These are phyloP conservation scores for Dactylellina parvicollis DNA, from an alignment of 2,329 filamentous ascomycete genomes.

Conservation along the genomic window DNA sequence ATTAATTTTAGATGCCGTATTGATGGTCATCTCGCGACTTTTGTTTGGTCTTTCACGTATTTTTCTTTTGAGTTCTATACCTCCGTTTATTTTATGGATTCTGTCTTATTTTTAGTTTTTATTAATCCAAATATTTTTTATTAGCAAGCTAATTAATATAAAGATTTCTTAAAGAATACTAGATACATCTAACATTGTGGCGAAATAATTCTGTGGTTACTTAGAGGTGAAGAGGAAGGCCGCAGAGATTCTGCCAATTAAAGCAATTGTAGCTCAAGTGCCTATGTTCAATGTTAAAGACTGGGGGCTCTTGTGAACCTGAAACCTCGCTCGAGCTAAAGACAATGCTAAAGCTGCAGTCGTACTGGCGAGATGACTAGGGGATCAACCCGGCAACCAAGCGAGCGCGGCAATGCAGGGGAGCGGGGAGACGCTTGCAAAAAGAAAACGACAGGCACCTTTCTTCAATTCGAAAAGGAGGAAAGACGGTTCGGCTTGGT, in stretches of 20 bases:
- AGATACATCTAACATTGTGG: slow-evolving; percentile 4
- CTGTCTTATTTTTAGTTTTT: not conserved
- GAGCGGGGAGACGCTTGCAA: too few relatives aligned
- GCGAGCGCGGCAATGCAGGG: too few relatives aligned
- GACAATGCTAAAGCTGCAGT: too few relatives aligned
- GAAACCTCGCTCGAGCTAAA: too few relatives aligned
- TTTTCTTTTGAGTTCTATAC: not conserved
- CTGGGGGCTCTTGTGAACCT: too few relatives aligned
- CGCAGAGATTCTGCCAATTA: not conserved
- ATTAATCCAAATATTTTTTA: not conserved
- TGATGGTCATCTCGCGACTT: slow-evolving; percentile 9
- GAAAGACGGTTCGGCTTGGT: too few relatives aligned
- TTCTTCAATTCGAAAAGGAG: too few relatives aligned
- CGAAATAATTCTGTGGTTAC: not conserved
- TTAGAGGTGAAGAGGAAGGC: not conserved
- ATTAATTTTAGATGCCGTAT: not conserved
- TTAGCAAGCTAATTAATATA: not conserved
- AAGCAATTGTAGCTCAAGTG: not conserved
- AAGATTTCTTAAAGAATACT: not conserved
- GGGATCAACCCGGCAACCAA: too few relatives aligned
- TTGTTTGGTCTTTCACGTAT: slow-evolving; percentile 1
- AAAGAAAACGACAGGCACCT: too few relatives aligned
- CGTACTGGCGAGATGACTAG: too few relatives aligned
- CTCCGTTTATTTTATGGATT: slow-evolving; percentile 5
- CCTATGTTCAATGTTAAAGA: too few relatives aligned